Evolutionary conservation across 371 early-diverging fungal species (phyloP).

Genomic region (Amoeboaphelidium protococcarum): DNA sequence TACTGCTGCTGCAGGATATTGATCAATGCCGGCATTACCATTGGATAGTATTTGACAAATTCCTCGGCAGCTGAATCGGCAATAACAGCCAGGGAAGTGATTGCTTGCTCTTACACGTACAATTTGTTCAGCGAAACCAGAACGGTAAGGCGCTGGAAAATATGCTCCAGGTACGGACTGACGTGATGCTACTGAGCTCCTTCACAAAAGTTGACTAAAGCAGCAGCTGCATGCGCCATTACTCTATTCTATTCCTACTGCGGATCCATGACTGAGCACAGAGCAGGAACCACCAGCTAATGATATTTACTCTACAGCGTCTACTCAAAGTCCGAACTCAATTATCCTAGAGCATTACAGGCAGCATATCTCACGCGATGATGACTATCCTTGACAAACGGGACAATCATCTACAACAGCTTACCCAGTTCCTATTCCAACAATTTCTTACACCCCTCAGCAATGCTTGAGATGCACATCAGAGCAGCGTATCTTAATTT

Average conservation of each 20-base stretch:
- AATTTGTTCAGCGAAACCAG: conserved; percentile 49
- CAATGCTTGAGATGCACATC: conserved; percentile 77
- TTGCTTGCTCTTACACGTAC: conserved; percentile 87
- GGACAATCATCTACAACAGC: conserved; percentile 25
- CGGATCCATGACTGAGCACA: conserved; percentile 72
- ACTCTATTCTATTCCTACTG: no score
- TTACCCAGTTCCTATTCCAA: conserved; percentile 68
- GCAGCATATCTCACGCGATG: conserved; percentile 86
- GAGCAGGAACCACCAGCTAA: conserved; percentile 33
- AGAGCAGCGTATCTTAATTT: conserved; percentile 71
- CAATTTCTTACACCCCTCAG: conserved; percentile 75
- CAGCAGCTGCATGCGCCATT: conserved; percentile 84
- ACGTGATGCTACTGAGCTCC: conserved; percentile 39
- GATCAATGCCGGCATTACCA: conserved; percentile 79
- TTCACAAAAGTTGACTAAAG: conserved; percentile 87
- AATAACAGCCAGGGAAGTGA: conserved; percentile 89
- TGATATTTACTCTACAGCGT: conserved; percentile 52
- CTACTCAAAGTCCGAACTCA: conserved; percentile 84
- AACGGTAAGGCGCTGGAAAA: conserved; percentile 53
- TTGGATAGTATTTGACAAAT: conserved; percentile 59
- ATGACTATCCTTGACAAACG: conserved; percentile 65
- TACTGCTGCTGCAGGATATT: conserved; percentile 53
- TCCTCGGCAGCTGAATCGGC: conserved; percentile 72
- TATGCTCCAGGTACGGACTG: conserved; percentile 57
- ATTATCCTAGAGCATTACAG: conserved; percentile 82